Evolutionary conservation across 352 stramenopile species (phyloP).

Genomic region (Phytophthora crassamura): DNA sequence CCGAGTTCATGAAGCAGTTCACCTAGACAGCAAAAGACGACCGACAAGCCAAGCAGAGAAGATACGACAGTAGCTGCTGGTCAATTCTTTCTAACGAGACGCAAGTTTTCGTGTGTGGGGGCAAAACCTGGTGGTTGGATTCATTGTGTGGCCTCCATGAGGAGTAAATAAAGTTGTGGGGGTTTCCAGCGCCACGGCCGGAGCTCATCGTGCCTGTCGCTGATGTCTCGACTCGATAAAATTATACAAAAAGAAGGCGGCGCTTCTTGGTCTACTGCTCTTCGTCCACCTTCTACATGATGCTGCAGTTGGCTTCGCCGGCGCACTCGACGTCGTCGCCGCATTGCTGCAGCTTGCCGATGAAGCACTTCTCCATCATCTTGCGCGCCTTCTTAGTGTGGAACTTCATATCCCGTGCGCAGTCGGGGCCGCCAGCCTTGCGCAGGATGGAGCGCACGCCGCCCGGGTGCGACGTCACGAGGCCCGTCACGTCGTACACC

Average conservation of each 20-base stretch:
- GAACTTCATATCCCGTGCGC: slow-evolving; percentile 83
- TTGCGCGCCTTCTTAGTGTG: slow-evolving; percentile 79
- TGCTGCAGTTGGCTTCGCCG: slow-evolving; percentile 58
- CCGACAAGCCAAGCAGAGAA: neutral
- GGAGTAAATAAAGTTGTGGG: slow-evolving; percentile 32
- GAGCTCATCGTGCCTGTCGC: slow-evolving; percentile 7
- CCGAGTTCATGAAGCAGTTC: slow-evolving; percentile 96
- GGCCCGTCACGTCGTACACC: slow-evolving; percentile 89
- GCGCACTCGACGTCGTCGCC: slow-evolving; percentile 46
- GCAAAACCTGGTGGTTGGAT: slow-evolving; percentile 3
- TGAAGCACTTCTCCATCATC: slow-evolving; percentile 84
- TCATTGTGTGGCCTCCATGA: slow-evolving; percentile 6
- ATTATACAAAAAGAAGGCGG: slow-evolving; percentile 31
- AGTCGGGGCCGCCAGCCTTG: slow-evolving; percentile 80
- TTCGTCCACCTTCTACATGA: slow-evolving; percentile 62
- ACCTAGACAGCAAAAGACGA: slow-evolving; percentile 37
- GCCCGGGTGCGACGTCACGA: slow-evolving; percentile 77
- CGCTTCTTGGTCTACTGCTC: neutral
- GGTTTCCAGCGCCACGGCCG: slow-evolving; percentile 7
- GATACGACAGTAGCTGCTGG: neutral
- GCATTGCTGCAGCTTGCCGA: slow-evolving; percentile 76
- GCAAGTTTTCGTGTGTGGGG: too few species aligned
- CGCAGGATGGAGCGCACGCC: slow-evolving; percentile 81
- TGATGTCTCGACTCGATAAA: slow-evolving; percentile 18
- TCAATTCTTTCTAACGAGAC: too few species aligned